Base-by-base conservation (phyloP, 257 asterid species). In the Solanum chiquidenum region DNA sequence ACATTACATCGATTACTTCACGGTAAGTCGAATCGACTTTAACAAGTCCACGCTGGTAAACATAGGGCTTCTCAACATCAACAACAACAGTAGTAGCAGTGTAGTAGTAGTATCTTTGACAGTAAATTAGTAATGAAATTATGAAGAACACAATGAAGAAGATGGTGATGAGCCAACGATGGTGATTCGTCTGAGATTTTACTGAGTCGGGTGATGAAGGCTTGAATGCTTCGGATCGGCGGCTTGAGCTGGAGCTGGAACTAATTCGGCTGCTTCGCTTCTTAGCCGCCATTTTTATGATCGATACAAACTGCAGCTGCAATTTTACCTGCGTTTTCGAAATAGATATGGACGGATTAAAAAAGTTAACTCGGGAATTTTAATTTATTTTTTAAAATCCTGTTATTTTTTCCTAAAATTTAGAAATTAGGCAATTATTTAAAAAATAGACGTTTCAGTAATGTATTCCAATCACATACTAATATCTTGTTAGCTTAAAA, bases 1-100 rank as follows among this genome's bases (percentile, higher is more conserved):
- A 89, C 94, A 40, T 95, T 68, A 96, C 99, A 89, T 89, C 90
- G 89, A 96, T 96, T 42, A 96, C 85, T 90, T 93, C 92, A 76
- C 52, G 91, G 92, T 94, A 96, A 83, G 87, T 90, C 27, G 91
- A 86, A 35, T 94, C 95, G 20, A 93, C 44, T 38, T 86, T 86
- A 82, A 96, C 96, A 60, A 94, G 94, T 84, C 89, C 94, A 27
- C 91, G 91, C 86, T 90, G 90, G 91, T 91, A 77, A 64, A 90
- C 94, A 89, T 94, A 91, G 73, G 93, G 90, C 12, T 74, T 75
- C 44, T 92, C 87, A 58, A 85, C 38, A 83, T 72, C 58, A 74
- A 87, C 20, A 40, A 16, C 89, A 80, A 71, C 16, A 66, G 23
- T 25, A 3, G 91, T 85, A 84, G 91, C 29, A 12, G 23, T 3